Evolutionary conservation across 2,329 filamentous ascomycete genomes (phyloP).

Genomic region (Reticulascus tulasneorum): DNA sequence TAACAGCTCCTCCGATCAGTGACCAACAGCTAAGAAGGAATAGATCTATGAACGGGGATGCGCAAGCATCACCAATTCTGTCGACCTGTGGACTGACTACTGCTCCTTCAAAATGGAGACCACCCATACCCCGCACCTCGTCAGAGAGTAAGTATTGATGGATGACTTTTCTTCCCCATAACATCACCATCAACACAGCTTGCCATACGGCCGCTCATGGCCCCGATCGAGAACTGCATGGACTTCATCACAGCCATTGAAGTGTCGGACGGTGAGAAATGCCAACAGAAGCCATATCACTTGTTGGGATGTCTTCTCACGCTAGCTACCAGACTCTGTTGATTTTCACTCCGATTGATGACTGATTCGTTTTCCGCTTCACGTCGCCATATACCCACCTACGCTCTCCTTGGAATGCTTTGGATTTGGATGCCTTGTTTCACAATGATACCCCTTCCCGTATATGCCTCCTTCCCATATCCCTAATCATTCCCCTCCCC

Average conservation of each 20-base stretch:
- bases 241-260: slow-evolving; percentile 32
- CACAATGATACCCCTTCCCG: slow-evolving; percentile 50
- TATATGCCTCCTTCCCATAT: slow-evolving; percentile 53
- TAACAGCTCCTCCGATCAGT: neutral
- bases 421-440: slow-evolving; percentile 47
- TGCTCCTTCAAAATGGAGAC: slow-evolving; percentile 98
- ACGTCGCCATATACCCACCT: slow-evolving; percentile 31
- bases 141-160: slow-evolving; percentile 96
- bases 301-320: slow-evolving; percentile 62
- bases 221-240: slow-evolving; percentile 26
- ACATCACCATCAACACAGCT: slow-evolving; percentile 48
- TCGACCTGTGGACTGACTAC: slow-evolving; percentile 96
- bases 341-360: slow-evolving; percentile 34
- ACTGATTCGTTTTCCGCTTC: slow-evolving; percentile 38
- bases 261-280: slow-evolving; percentile 65
- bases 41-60: slow-evolving; percentile 94
- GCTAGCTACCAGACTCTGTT: slow-evolving; percentile 60
- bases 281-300: slow-evolving; percentile 54
- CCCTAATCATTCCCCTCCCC: slow-evolving; percentile 21
- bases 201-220: slow-evolving; percentile 35
- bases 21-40: slow-evolving; percentile 1
- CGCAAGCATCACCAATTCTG: slow-evolving; percentile 86
- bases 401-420: slow-evolving; percentile 29
- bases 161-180: slow-evolving; percentile 62
- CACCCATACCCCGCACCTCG: slow-evolving; percentile 87